These are phyloP conservation scores for Atalantia buxifolia DNA, from an alignment of 345 rosid species.

Conservation along the genomic window DNA sequence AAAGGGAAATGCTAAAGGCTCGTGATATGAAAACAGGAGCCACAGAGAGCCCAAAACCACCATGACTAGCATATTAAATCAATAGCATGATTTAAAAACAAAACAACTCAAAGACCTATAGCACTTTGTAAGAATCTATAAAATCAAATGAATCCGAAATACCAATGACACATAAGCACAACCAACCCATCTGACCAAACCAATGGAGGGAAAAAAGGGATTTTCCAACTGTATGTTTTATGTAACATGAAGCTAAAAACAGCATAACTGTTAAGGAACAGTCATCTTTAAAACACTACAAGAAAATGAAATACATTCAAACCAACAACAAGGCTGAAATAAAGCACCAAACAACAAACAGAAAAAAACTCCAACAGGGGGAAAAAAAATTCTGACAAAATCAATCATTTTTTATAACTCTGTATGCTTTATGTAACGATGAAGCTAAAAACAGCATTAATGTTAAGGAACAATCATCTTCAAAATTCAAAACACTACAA, in stretches of 20 bases:
- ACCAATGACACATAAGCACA: background rate
- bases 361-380: background rate
- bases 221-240: background rate
- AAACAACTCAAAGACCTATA: background rate
- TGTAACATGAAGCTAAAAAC: no score
- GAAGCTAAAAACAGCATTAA: no score
- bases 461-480: background rate
- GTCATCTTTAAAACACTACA: background rate
- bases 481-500: background rate
- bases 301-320: background rate
- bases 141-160: background rate
- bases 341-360: background rate
- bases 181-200: background rate
- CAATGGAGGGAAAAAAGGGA: background rate
- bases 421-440: no score
- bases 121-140: background rate
- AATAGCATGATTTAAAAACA: background rate
- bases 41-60: background rate
- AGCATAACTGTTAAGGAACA: background rate
- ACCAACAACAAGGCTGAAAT: background rate
- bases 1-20: background rate
- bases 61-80: no score
- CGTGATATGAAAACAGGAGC: background rate
- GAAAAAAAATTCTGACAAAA: background rate
- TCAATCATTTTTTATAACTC: no score